Base-by-base conservation (phyloP, 2,329 filamentous ascomycete genomes). In the Samsoniella hepiali region DNA sequence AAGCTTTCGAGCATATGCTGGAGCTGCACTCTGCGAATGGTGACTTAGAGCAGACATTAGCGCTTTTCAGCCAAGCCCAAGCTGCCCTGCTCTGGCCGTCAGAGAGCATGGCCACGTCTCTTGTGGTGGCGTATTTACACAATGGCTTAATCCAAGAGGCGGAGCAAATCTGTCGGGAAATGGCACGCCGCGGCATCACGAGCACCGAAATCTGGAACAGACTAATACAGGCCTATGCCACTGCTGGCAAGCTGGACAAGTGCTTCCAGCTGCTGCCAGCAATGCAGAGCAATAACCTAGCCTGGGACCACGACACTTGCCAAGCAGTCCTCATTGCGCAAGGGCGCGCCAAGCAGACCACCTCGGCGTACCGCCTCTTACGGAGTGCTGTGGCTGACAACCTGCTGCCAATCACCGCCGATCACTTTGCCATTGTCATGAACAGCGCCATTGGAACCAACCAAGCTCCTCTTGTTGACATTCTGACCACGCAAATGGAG, bases 1-100 rank as follows among this genome's bases (percentile, higher is more conserved):
- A 85, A 68, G 90, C 88, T 0, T 92, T 91, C 69, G 86, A 84
- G 3, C 89, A 88, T 5, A 77, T 96, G 66, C 90, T 97, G 84
- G 82, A 85, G 31, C 81, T 96, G 69, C 53, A 62, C 40, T 85
- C 86, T 58, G 88, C 88, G 17, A 81, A 81, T 15, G 93, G 93
- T 29, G 93, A 97, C 71, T 76, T 93, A 1, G 84, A 88, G 29
- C 84, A 84, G 59, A 87, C 90, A 1, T 78, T 89, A 31, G 81
- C 87, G 29, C 75, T 96, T 17, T 86, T 90, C 68, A 79, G 82
- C 36, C 79, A 85, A 63, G 89, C 90, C 15, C 82, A 86, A 64
- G 71, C 82, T n/a, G 72, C 78, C 3, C 71, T 76, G 0, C 72
- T 91, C 31, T 68, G 74, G 17, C 79, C 85, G 17, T 82, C 81